Evolutionary conservation across 2,329 filamentous ascomycete genomes (phyloP).

Genomic region (Diaporthe vexans): DNA sequence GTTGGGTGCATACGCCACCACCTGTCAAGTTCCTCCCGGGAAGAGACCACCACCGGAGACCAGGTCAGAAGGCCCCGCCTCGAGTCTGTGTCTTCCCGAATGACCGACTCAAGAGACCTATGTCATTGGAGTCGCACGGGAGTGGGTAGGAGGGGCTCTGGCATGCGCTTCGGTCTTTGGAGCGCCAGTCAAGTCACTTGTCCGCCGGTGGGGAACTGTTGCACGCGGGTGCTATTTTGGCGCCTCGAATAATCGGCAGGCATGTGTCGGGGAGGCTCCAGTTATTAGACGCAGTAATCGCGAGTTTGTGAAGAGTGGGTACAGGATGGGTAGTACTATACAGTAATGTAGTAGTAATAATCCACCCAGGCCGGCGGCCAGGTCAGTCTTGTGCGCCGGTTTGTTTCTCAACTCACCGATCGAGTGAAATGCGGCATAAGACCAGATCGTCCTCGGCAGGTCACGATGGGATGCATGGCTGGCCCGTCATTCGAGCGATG

Average conservation of each 20-base stretch:
- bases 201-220: constrained; percentile 2
- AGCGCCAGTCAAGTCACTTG: constrained; percentile 15
- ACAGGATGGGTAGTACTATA: constrained; percentile 14
- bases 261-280: constrained; percentile 35
- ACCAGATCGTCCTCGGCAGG: constrained; percentile 36
- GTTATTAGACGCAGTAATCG: constrained; percentile 35
- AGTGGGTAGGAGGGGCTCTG: constrained; percentile 22
- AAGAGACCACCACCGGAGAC: not conserved
- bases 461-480: constrained; percentile 18
- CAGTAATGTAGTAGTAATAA: not conserved
- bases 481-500: constrained; percentile 39
- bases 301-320: constrained; percentile 26
- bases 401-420: constrained; percentile 2
- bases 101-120: not conserved
- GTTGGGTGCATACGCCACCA: constrained; percentile 5
- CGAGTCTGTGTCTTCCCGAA: not conserved
- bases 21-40: constrained; percentile 10
- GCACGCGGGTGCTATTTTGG: constrained; percentile 39
- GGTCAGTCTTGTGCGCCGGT: constrained; percentile 5
- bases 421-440: not conserved
- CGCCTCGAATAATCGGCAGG: constrained; percentile 19
- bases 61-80: not conserved
- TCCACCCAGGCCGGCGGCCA: constrained; percentile 15
- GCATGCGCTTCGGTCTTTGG: not conserved
- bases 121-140: constrained; percentile 11